phyloP scores from a whole-genome alignment of 108 stramenopile genomes.

The Discostella pseudostelligera region DNA sequence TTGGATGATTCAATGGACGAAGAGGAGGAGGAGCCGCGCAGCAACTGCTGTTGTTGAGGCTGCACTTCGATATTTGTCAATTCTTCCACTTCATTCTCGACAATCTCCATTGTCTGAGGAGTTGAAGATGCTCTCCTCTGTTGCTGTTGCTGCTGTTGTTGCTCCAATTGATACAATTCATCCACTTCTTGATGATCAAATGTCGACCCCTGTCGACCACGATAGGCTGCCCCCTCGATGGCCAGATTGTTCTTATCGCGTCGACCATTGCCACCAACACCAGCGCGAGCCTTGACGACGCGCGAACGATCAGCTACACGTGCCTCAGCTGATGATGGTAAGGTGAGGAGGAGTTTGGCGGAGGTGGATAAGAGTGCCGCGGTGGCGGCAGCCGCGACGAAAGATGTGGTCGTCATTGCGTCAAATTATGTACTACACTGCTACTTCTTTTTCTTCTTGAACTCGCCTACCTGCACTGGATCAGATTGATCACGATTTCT shows the following conservation, averaged over 20 bases:
- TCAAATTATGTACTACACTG: background rate
- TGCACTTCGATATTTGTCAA: background rate
- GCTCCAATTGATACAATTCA: too few relatives aligned
- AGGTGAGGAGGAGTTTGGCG: background rate
- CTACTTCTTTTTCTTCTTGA: background rate
- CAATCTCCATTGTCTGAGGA: too few relatives aligned
- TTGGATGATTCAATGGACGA: conserved; percentile 7
- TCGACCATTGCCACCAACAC: background rate
- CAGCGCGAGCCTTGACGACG: conserved; percentile 66
- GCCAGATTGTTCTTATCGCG: conserved; percentile 33
- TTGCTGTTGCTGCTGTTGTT: conserved; percentile 7
- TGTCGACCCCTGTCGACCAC: background rate
- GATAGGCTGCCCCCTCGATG: conserved; percentile 43
- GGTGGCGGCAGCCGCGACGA: background rate
- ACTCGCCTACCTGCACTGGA: background rate
- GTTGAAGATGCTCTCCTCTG: background rate
- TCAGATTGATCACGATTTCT: background rate
- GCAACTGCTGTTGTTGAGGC: background rate
- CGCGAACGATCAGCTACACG: conserved; percentile 85
- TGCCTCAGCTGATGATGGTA: conserved; percentile 19
- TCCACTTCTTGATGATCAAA: too few relatives aligned
- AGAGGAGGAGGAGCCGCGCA: conserved; percentile 5
- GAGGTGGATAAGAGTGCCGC: background rate
- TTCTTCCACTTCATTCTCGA: too few relatives aligned
- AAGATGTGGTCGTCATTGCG: background rate